phyloP scores from a whole-genome alignment of 306 rosid species.

The Psophocarpus tetragonolobus region DNA sequence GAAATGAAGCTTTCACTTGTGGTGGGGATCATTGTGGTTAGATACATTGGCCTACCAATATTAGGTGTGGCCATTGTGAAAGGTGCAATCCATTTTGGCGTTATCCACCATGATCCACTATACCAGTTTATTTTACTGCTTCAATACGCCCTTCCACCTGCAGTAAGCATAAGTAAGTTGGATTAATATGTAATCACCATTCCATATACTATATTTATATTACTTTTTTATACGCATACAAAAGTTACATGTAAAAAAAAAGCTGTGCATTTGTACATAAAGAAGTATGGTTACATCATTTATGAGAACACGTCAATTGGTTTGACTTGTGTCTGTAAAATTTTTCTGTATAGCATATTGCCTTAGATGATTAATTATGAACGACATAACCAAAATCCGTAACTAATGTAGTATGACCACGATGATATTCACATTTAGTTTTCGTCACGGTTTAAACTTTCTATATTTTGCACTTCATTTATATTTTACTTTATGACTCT shows the following conservation, averaged over 20 bases:
- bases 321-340: too few species aligned
- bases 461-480: neutral
- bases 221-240: neutral
- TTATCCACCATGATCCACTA: conserved; percentile 38
- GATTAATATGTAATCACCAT: neutral
- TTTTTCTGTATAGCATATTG: neutral
- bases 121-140: conserved; percentile 39
- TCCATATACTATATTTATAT: neutral
- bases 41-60: conserved; percentile 30
- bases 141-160: conserved; percentile 43
- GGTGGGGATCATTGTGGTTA: conserved; percentile 32
- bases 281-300: neutral
- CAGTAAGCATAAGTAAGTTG: conserved; percentile 43
- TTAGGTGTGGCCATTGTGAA: conserved; percentile 39
- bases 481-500: conserved; percentile 7
- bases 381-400: neutral
- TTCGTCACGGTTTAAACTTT: too few species aligned
- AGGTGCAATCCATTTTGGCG: conserved; percentile 37
- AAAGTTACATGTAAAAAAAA: neutral
- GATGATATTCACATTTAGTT: neutral
- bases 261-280: neutral
- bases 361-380: neutral
- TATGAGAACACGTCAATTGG: too few species aligned
- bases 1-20: conserved; percentile 20
- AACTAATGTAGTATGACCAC: neutral